Base-by-base conservation (phyloP, 2,329 filamentous ascomycete genomes). In the Fusarium sp. region DNA sequence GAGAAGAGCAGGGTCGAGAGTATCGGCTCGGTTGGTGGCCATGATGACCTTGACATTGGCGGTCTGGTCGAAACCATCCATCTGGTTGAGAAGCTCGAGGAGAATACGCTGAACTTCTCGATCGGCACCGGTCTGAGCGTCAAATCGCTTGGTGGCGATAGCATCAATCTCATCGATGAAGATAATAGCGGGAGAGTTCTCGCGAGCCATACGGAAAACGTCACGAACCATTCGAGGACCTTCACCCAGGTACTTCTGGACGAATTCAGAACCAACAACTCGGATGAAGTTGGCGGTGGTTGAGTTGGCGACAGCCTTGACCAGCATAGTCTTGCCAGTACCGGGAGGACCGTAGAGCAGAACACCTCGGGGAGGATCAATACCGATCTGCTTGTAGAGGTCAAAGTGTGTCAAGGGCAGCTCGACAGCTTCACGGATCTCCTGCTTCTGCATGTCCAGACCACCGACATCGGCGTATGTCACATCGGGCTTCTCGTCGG, bases 21-120 rank as follows among this genome's bases (percentile, higher is more conserved):
- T 99, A 81, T 98, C 96, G 71, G 96, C 95, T 79, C 96, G 92
- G 85, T 99, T 99, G 73, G 96, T 99, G 72, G 96, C 96, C 96
- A 99, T 99, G 84, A 99, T 99, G 79, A 99, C 96, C 85, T 99
- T 99, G 82, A 99, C 96, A 81, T 99, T 99, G 80, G 93, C 93
- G 1, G 94, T 97, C 82, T 99, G 96, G 81, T 99, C 96, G 84
- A 99, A 99, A 71, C 96, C 96, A 80, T 99, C 96, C 96, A 99
- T 99, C 83, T 99, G 96, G 84, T 99, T 99, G 70, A 99, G 91
- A 72, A 99, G 85, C 81, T 99, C 96, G 64, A 99, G 91, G 63
- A 99, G 86, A 77, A 99, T 99, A 87, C 96, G 95, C 84, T 99
- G 96, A 18, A 99, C 96, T 83, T 99, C 96, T 83, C 96, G 90